Base-by-base conservation (phyloP, 495 filamentous ascomycete species). In the Antarctomyces pellizariae region DNA sequence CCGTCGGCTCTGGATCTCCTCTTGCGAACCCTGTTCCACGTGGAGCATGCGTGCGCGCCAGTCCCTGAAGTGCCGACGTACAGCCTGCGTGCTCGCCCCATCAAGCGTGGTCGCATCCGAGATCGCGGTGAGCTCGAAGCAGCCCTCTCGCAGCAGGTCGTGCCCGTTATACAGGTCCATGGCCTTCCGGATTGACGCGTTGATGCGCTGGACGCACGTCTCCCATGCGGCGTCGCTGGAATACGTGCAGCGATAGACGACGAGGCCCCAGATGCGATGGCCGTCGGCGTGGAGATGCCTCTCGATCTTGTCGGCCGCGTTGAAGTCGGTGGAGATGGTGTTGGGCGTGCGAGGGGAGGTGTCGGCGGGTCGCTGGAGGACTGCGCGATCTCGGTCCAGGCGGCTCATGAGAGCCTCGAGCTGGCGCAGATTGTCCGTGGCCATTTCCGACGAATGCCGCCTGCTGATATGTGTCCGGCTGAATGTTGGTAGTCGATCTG, bases 231-330 rank as follows among this genome's bases (percentile, higher is more conserved):
- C 26, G 27, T 47, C 26, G 15, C 33, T 43, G 18, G 38, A 16
- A 26, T 51, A 51, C 15, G 44, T 49, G 33, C 41, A 45, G 19
- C 46, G 39, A 24, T 45, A 48, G 32, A 48, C 38, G 10, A 48
- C 40, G 25, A 46, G 36, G 15, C 42, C 44, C 44, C 42, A 50
- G 16, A 26, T 38, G 24, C 27, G 24, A 28, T 31, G 33, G 2
- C 34, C 28, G 18, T 39, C 34, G 10, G 28, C 21, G 2, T 36
- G 14, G 12, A 49, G 37, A 7, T 41, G 29, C 10, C 25, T 10
- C 32, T 44, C 40, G 21, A 46, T 32, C n/a, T 13, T 17, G 19
- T 45, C 42, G 17, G 44, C 42, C 9, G 18, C 22, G 18, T 44
- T 39, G 13, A 7, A 11, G 22, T 13, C 2, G 5, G n/a, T n/a